Base-by-base conservation (phyloP, 2,329 filamentous ascomycete genomes). In the Coniella vitis region DNA sequence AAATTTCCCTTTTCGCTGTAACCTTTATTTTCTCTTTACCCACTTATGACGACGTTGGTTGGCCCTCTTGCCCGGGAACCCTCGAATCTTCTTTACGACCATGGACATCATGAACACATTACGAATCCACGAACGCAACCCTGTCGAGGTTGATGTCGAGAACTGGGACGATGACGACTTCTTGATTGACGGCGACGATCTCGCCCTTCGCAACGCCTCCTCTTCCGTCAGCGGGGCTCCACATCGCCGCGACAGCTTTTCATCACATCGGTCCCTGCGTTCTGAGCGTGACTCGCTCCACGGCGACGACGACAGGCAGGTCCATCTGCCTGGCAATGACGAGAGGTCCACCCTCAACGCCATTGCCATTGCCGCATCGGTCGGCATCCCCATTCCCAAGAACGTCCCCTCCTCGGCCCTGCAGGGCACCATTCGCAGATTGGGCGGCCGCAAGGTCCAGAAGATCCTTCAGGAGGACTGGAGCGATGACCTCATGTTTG, bases 321-420 rank as follows among this genome's bases (percentile, higher is more conserved):
- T 97, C 19, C 79, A 91, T 57, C 71, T 97, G 25, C 83, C 88
- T 2, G 87, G 84, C 42, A 86, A 93, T 63, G 90, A 96, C 63
- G 87, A 95, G 60, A 78, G 81, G 55, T 88, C 88, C 1, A 94
- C 86, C 9, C 71, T 84, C 58, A 86, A 94, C 62, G 90, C 93
- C 52, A 91, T 98, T 59, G 81, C 87, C 20, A 87, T 89, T 7
- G 91, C 90, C 31, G 86, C 89, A 61, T 84, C 83, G 63, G 90
- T 90, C 21, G 93, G 93, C 57, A 95, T 98, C 55, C 91, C 93
- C 7, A 81, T 97, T 48, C 93, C 93, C 22, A 74, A 80, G 45
- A 90, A 90, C 62, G 82, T 97, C 29, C 90, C 91, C 1, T 81
- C 87, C 25, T 95, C 91, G 17, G 93, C 93, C 25, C 73, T 98